Percentiles rank a stretch among this genome's conserved stretches.
phyloP scores from a whole-genome alignment of 768 basidiomycete genomes.

The Leccinum aurantiacum region DNA sequence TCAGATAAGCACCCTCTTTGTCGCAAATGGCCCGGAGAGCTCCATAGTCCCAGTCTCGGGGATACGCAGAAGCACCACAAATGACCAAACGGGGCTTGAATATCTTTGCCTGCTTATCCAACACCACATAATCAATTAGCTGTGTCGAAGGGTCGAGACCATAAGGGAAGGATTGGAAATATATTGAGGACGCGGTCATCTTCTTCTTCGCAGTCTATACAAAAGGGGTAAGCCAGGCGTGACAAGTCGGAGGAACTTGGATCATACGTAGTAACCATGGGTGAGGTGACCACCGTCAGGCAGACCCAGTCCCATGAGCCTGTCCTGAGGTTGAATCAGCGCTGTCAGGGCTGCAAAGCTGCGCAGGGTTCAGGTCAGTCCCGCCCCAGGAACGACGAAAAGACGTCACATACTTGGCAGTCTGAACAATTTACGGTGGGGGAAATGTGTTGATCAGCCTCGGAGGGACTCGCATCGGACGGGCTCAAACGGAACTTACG shows the following conservation, averaged over 20 bases:
- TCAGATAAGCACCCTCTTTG: constrained; percentile 87
- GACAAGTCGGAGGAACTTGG: neutral
- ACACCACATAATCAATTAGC: constrained; percentile 82
- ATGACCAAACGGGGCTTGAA: constrained; percentile 96
- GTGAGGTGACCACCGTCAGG: constrained; percentile 97
- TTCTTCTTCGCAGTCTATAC: constrained; percentile 95
- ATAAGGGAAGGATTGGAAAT: constrained; percentile 99
- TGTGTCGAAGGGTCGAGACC: constrained; percentile 78
- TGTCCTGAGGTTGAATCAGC: constrained; percentile 93
- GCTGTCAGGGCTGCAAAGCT: constrained; percentile 98
- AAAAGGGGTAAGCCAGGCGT: constrained; percentile 5
- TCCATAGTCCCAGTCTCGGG: constrained; percentile 96
- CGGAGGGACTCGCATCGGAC: neutral
- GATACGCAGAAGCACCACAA: constrained; percentile 98
- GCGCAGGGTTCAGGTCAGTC: constrained; percentile 15
- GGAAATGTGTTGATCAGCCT: constrained; percentile 16
- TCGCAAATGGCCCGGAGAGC: constrained; percentile 78
- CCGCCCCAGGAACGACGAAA: neutral
- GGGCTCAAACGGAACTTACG: constrained; percentile 51
- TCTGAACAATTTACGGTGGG: constrained; percentile 43
- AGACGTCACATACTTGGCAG: constrained; percentile 70
- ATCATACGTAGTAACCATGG: constrained; percentile 90
- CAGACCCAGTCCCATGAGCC: constrained; percentile 97
- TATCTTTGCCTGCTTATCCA: constrained; percentile 84
- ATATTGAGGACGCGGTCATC: constrained; percentile 99